A percentile compares a stretch with the other conserved stretches of the same genome.
phyloP scores from a whole-genome alignment of 306 rosid genomes.

The Boehmeria nivea region DNA sequence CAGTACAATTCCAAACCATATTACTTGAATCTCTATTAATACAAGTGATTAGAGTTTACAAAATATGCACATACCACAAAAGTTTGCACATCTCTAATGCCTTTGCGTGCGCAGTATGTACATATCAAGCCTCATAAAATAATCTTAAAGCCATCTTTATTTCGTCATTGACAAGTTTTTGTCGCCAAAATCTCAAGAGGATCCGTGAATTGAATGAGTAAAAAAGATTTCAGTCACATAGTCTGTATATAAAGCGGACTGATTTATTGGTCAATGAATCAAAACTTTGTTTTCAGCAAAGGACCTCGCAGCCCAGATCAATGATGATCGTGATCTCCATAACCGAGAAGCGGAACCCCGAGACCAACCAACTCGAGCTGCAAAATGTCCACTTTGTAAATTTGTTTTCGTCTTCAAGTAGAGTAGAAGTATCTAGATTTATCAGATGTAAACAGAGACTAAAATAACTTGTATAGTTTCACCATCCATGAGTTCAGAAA shows the following conservation, averaged over 20 bases:
- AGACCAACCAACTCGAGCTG: constrained; percentile 43
- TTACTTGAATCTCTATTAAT: too few species aligned
- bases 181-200: constrained; percentile 4
- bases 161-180: too few species aligned
- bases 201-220: not conserved
- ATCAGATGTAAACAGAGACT: not conserved
- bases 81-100: too few species aligned
- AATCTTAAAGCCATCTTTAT: too few species aligned
- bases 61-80: too few species aligned
- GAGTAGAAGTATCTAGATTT: not conserved
- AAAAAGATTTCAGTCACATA: constrained; percentile 1
- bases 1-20: too few species aligned
- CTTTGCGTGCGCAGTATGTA: too few species aligned
- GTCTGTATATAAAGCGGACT: not conserved
- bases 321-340: constrained; percentile 31
- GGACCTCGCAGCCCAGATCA: constrained; percentile 13
- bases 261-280: not conserved
- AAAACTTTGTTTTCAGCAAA: constrained; percentile 18
- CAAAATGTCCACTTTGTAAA: constrained; percentile 2
- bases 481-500: too few species aligned
- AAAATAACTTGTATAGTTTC: not conserved
- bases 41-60: too few species aligned
- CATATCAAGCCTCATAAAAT: too few species aligned
- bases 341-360: constrained; percentile 43
- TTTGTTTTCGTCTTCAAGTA: not conserved